These are phyloP conservation scores for Manihot esculenta DNA, from an alignment of 441 rosid species.

Conservation along the genomic window DNA sequence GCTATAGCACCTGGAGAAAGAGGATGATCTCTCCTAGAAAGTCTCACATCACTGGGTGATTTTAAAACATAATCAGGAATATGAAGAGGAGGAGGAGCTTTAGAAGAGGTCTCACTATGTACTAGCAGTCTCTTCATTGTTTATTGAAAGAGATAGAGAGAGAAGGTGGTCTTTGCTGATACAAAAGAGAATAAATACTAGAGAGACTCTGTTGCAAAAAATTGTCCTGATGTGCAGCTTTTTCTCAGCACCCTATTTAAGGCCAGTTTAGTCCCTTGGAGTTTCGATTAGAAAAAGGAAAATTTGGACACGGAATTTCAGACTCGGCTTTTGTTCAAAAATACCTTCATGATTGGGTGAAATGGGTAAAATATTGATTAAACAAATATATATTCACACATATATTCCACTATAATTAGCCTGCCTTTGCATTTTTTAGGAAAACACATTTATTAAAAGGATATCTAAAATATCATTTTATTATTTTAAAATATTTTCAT, in stretches of 20 bases:
- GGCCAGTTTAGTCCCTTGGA: constrained; percentile 37
- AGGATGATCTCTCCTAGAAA: neutral
- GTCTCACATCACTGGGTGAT: constrained; percentile 5
- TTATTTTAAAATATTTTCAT: too few species aligned
- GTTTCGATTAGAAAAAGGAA: constrained; percentile 45
- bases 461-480: too few species aligned
- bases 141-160: neutral
- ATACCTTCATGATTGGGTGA: too few species aligned
- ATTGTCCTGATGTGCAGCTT: constrained; percentile 51
- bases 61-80: neutral
- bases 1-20: neutral
- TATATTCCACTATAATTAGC: too few species aligned
- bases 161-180: constrained; percentile 15
- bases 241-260: constrained; percentile 22
- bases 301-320: constrained; percentile 37
- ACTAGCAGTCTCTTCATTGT: too few species aligned
- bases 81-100: constrained; percentile 22
- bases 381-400: too few species aligned
- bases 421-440: too few species aligned
- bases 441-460: too few species aligned
- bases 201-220: constrained; percentile 35
- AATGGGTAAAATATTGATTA: too few species aligned
- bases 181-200: constrained; percentile 41
- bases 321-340: constrained; percentile 20
- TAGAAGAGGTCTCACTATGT: too few species aligned